Percentiles rank a stretch among this genome's conserved stretches.
Evolutionary conservation across 768 basidiomycete species (phyloP).

Genomic region (Lanmaoa pseudosensibilis): DNA sequence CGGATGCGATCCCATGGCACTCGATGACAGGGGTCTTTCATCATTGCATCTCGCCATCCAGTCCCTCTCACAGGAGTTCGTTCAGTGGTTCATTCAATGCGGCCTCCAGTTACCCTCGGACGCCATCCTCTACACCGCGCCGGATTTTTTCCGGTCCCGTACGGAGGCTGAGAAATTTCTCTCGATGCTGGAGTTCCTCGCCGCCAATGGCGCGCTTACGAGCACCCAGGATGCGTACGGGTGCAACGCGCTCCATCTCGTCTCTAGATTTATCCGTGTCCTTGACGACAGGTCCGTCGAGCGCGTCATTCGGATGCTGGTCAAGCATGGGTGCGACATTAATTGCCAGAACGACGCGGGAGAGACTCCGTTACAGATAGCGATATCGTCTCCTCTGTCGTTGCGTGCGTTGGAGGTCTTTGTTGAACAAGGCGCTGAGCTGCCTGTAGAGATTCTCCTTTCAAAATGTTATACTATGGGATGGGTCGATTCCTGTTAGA

Average conservation of each 20-base stretch:
- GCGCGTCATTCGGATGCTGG: not conserved
- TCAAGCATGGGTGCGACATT: not conserved
- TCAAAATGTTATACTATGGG: not conserved
- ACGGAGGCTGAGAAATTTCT: too few species aligned
- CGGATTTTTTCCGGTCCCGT: too few species aligned
- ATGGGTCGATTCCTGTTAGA: not conserved
- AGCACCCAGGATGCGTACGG: not conserved
- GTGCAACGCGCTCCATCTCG: not conserved
- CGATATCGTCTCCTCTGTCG: too few species aligned
- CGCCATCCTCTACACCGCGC: not conserved
- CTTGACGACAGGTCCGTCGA: too few species aligned
- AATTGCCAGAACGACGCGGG: not conserved
- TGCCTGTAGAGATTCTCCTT: not conserved
- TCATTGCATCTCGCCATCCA: not conserved
- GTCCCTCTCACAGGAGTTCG: not conserved
- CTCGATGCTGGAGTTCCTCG: not conserved
- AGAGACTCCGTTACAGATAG: not conserved
- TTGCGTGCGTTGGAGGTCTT: not conserved
- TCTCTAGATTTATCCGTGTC: too few species aligned
- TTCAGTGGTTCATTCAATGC: not conserved
- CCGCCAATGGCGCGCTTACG: not conserved
- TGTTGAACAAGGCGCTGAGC: not conserved
- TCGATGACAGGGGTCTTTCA: not conserved
- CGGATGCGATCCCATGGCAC: not conserved
- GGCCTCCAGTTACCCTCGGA: not conserved